Evolutionary conservation across 495 filamentous ascomycete genomes (phyloP).

Genomic region (Podospora anserina): DNA sequence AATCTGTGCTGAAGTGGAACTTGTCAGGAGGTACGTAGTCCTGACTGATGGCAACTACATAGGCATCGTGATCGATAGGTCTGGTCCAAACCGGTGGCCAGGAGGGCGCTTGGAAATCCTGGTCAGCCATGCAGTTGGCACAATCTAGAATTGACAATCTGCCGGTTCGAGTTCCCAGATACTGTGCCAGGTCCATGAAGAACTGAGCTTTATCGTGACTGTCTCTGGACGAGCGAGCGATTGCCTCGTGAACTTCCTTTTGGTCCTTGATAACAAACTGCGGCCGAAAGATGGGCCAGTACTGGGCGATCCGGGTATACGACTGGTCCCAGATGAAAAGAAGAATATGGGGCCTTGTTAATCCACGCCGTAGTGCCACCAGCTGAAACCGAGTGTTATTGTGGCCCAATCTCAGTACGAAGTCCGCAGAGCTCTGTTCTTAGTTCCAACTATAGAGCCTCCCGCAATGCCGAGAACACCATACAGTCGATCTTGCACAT

Average conservation of each 20-base stretch:
- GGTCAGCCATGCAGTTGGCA: not conserved
- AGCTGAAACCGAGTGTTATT: no score
- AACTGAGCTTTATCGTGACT: not conserved
- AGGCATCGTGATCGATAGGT: not conserved
- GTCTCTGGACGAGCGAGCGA: not conserved
- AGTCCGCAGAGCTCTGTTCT: not conserved
- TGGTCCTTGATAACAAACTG: not conserved
- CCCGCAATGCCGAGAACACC: slow-evolving; percentile 7
- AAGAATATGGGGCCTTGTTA: no score
- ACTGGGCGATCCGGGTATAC: no score
- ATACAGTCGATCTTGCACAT: not conserved
- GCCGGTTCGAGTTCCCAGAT: not conserved
- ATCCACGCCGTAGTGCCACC: no score
- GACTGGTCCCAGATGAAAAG: no score
- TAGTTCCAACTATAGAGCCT: not conserved
- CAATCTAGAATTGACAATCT: not conserved
- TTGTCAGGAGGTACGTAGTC: not conserved
- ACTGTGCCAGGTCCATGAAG: not conserved
- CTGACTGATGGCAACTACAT: not conserved
- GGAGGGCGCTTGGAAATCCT: not conserved
- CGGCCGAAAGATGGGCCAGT: not conserved
- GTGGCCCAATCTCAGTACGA: not conserved
- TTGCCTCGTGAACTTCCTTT: not conserved
- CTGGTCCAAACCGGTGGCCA: not conserved
- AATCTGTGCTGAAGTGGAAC: not conserved